Evolutionary conservation across 2,329 filamentous ascomycete genomes (phyloP), one percentile per base, ranked within the genome.

Genomic region (Nemania sp.): DNA sequence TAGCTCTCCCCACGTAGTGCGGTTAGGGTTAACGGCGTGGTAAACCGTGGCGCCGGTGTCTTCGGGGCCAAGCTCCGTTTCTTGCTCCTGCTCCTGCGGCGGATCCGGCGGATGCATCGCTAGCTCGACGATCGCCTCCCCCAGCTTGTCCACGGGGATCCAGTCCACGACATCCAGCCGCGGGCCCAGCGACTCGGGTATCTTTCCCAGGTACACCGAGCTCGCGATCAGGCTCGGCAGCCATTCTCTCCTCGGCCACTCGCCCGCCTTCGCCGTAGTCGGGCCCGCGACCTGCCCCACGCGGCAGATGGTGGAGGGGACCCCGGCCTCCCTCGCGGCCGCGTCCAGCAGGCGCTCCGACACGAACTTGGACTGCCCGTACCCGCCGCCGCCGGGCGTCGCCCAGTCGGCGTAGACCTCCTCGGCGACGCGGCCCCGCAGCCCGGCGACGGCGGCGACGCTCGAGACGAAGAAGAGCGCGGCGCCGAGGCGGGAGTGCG

Each of bases 151-250:
- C 10, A 68, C 63, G 2, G 67, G 63, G 40, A 68, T 48, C 64
- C 65, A 68, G 34, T 69, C 67, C 7, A 69, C 29, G 7, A 15
- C 25, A 6, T 60, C 55, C 18, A 62, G 42, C 15, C 20, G 42
- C 20, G 45, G 20, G 7, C 65, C 67, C 12, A 71, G 58, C 10
- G 64, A 59, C 3, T 32, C 45, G 0, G 70, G 71, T 5, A 72
- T 34, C 37, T 62, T 66, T 2, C 66, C 65, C 10, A 69, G 51
- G 35, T 66, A 62, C 29, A 57, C 62, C 5, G 66, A 66, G 51
- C 68, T 69, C 4, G 66, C 63, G 18, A 70, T 56, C n/a, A 68
- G 13, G 25, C 68, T 68, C 13, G 68, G 66, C n/a, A 69, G 20
- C 68, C 67, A 70, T 29, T 70, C 68, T 29, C 59, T 60, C 46